A percentile compares a stretch with the other conserved stretches of the same genome.
Conservation (phyloP, 345 rosid species). For the Salix koriyanagi region DNA sequence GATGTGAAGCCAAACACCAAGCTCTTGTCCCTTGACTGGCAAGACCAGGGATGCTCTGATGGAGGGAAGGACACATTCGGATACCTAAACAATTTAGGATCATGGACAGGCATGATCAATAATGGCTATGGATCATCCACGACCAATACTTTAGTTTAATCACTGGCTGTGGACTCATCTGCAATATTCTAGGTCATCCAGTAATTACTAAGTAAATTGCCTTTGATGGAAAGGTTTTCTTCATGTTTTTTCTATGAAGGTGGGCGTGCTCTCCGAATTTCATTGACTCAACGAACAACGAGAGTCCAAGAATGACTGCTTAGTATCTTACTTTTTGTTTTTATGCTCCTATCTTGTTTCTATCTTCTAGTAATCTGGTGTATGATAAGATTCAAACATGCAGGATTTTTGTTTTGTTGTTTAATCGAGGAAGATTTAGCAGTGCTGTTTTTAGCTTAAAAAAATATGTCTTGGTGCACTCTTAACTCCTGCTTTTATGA, state of each 20-base stretch:
- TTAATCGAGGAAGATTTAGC: conserved; percentile 33
- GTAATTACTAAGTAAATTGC: background rate
- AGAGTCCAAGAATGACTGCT: conserved; percentile 35
- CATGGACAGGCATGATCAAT: conserved; percentile 57
- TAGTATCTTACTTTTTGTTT: conserved; percentile 21
- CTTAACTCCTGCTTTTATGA: background rate
- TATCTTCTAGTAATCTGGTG: conserved; percentile 15
- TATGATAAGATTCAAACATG: conserved; percentile 22
- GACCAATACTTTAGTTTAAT: conserved; percentile 45
- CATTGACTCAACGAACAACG: conserved; percentile 11
- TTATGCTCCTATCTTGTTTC: conserved; percentile 1
- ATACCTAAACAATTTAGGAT: conserved; percentile 40
- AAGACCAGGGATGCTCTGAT: conserved; percentile 60
- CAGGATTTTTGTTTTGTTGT: conserved; percentile 32
- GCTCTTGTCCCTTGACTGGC: conserved; percentile 79
- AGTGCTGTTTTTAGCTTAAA: conserved; percentile 4
- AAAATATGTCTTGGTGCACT: background rate
- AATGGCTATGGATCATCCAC: conserved; percentile 46
- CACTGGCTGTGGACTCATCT: background rate
- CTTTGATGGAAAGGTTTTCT: conserved; percentile 8
- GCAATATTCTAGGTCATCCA: background rate
- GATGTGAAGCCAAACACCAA: conserved; percentile 73
- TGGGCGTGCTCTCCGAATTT: conserved; percentile 11
- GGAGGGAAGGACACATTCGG: conserved; percentile 47
- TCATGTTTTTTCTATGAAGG: conserved; percentile 1